Evolutionary conservation across 2,329 filamentous ascomycete genomes (phyloP).

Genomic region (Fragosphaeria purpurea): DNA sequence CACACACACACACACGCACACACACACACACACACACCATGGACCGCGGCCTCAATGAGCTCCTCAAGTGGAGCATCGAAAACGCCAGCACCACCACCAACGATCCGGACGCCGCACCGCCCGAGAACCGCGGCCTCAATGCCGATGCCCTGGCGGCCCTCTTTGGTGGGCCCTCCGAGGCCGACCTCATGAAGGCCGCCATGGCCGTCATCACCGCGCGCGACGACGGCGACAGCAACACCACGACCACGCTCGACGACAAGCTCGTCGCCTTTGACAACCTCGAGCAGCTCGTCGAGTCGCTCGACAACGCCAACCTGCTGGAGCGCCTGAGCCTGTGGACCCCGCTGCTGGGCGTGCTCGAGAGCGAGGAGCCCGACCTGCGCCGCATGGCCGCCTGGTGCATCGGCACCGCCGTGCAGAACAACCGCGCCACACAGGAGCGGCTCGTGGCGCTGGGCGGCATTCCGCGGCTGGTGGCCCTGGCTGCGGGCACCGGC

Average conservation of each 20-base stretch:
- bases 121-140: constrained; percentile 40
- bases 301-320: constrained; percentile 95
- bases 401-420: constrained; percentile 88
- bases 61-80: constrained; percentile 29
- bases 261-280: constrained; percentile 86
- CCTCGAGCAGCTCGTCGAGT: constrained; percentile 85
- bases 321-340: constrained; percentile 70
- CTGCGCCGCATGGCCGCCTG: constrained; percentile 81
- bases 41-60: constrained; percentile 25
- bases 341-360: constrained; percentile 63
- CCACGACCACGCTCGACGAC: constrained; percentile 55
- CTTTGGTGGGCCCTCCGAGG: constrained; percentile 77
- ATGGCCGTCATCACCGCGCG: constrained; percentile 63
- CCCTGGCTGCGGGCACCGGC: constrained; percentile 50
- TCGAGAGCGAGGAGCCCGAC: constrained; percentile 59
- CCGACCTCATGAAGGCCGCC: constrained; percentile 78
- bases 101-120: constrained; percentile 16
- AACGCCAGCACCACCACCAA: constrained; percentile 13
- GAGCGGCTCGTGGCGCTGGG: constrained; percentile 55
- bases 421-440: constrained; percentile 86
- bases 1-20: background rate
- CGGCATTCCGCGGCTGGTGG: constrained; percentile 60
- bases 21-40: constrained; percentile 12
- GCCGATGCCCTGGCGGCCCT: constrained; percentile 63
- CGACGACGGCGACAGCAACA: background rate